Percentiles rank a stretch among this genome's conserved stretches.
Evolutionary conservation across 1,284 basidiomycete genomes (phyloP).

Genomic region (Tylopilus sp.): DNA sequence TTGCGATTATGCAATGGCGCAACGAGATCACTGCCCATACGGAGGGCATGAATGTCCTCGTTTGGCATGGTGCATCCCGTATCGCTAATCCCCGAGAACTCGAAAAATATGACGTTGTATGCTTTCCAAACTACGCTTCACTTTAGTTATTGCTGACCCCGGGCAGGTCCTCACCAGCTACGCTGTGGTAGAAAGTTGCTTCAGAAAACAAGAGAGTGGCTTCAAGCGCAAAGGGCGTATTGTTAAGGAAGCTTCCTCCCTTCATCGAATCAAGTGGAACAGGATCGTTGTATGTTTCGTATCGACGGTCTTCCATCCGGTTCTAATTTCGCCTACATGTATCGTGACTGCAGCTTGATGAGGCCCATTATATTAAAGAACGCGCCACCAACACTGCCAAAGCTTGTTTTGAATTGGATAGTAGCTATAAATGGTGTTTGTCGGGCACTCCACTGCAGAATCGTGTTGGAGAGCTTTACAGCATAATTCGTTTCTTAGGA

Average conservation of each 20-base stretch:
- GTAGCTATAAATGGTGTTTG: slow-evolving; percentile 89
- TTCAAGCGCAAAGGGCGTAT: slow-evolving; percentile 86
- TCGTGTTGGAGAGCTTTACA: slow-evolving; percentile 97
- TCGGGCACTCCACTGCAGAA: slow-evolving; percentile 98
- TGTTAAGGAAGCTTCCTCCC: slow-evolving; percentile 83
- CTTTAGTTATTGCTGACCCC: slow-evolving; percentile 6
- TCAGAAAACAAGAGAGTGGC: slow-evolving; percentile 89
- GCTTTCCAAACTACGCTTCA: slow-evolving; percentile 28
- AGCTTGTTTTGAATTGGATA: slow-evolving; percentile 85
- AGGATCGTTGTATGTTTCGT: slow-evolving; percentile 56
- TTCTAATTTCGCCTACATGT: neutral
- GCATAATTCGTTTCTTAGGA: slow-evolving; percentile 88
- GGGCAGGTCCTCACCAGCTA: slow-evolving; percentile 68
- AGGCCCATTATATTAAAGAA: slow-evolving; percentile 99
- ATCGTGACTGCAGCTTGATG: slow-evolving; percentile 67
- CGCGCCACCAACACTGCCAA: slow-evolving; percentile 94
- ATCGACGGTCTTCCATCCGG: neutral
- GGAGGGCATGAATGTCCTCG: slow-evolving; percentile 72
- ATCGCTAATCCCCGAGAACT: slow-evolving; percentile 64
- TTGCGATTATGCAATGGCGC: slow-evolving; percentile 98
- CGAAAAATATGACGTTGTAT: slow-evolving; percentile 83
- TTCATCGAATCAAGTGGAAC: slow-evolving; percentile 89
- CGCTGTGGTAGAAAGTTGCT: slow-evolving; percentile 87
- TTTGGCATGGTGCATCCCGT: slow-evolving; percentile 88
- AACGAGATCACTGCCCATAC: slow-evolving; percentile 90